These are phyloP conservation scores for Termitomyces heimii DNA, from an alignment of 768 basidiomycete genomes.

Conservation along the genomic window DNA sequence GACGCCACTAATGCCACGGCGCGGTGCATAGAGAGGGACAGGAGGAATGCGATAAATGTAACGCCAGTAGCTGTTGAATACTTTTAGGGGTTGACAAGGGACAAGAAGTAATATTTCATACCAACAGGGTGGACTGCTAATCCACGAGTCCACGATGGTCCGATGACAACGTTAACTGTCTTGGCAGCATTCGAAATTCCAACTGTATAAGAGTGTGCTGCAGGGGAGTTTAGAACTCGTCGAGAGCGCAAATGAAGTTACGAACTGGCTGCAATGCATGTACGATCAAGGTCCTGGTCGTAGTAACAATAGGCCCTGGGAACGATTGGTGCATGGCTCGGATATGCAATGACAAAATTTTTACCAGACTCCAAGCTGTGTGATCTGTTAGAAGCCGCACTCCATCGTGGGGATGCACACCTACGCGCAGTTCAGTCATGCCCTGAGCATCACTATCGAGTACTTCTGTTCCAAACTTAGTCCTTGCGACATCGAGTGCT, in stretches of 20 bases:
- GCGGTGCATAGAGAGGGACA: conserved; percentile 53
- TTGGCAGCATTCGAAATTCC: conserved; percentile 31
- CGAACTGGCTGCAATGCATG: conserved; percentile 45
- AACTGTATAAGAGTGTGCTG: conserved; percentile 55
- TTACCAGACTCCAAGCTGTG: conserved; percentile 71
- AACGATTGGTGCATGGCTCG: background rate
- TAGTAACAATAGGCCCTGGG: conserved; percentile 61
- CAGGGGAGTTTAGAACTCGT: background rate
- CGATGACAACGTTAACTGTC: conserved; percentile 34
- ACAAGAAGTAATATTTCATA: conserved; percentile 26
- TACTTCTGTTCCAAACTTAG: conserved; percentile 35
- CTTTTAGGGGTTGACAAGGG: background rate
- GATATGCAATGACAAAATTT: background rate
- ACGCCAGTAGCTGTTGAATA: conserved; percentile 38
- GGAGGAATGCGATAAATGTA: conserved; percentile 57
- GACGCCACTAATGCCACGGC: conserved; percentile 59
- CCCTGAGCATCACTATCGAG: conserved; percentile 17
- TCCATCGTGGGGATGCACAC: conserved; percentile 18
- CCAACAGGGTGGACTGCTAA: conserved; percentile 74
- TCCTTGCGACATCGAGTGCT: conserved; percentile 60
- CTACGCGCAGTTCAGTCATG: conserved; percentile 48
- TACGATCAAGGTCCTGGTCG: conserved; percentile 31
- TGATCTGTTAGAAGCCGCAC: background rate
- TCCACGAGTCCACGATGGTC: conserved; percentile 63
- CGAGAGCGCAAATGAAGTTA: background rate